Conservation (phyloP, 148 eudicot species). For the Pouteria glomerata region DNA sequence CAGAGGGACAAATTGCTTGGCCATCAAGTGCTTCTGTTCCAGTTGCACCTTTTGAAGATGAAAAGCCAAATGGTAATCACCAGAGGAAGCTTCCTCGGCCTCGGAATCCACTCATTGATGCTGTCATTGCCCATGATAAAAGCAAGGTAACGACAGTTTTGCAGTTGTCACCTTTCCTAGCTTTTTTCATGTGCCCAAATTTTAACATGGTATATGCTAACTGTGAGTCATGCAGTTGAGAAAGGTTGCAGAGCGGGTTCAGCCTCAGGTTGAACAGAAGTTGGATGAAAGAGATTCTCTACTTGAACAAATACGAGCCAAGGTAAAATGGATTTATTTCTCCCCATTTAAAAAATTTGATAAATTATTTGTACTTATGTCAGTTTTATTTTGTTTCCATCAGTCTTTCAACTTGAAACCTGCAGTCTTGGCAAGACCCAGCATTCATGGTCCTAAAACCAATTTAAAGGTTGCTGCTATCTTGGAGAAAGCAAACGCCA, state of each 20-base stretch:
- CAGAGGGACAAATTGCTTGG: slow-evolving; percentile 36
- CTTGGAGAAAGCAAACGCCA: slow-evolving; percentile 87
- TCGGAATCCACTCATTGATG: slow-evolving; percentile 84
- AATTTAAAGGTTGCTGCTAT: slow-evolving; percentile 91
- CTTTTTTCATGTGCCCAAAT: background rate
- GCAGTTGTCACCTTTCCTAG: background rate
- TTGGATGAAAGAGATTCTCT: slow-evolving; percentile 66
- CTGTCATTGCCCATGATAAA: slow-evolving; percentile 78
- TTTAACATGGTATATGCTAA: background rate
- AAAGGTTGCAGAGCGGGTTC: slow-evolving; percentile 54
- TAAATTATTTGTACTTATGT: slow-evolving; percentile 10
- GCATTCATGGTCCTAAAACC: slow-evolving; percentile 81
- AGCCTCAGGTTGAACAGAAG: slow-evolving; percentile 34
- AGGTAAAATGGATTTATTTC: slow-evolving; percentile 33
- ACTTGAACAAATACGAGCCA: slow-evolving; percentile 76
- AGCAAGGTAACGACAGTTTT: slow-evolving; percentile 58
- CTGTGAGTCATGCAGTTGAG: slow-evolving; percentile 33
- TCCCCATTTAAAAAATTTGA: background rate
- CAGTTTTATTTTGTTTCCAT: slow-evolving; percentile 11
- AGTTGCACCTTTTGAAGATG: slow-evolving; percentile 29
- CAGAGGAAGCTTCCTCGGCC: slow-evolving; percentile 67
- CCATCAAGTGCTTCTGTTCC: slow-evolving; percentile 24
- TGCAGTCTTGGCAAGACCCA: slow-evolving; percentile 62
- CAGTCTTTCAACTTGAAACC: slow-evolving; percentile 89
- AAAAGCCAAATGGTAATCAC: slow-evolving; percentile 35